These are phyloP conservation scores for Dacryopinax primogenitus DNA, from an alignment of 768 basidiomycete genomes.

Conservation along the genomic window DNA sequence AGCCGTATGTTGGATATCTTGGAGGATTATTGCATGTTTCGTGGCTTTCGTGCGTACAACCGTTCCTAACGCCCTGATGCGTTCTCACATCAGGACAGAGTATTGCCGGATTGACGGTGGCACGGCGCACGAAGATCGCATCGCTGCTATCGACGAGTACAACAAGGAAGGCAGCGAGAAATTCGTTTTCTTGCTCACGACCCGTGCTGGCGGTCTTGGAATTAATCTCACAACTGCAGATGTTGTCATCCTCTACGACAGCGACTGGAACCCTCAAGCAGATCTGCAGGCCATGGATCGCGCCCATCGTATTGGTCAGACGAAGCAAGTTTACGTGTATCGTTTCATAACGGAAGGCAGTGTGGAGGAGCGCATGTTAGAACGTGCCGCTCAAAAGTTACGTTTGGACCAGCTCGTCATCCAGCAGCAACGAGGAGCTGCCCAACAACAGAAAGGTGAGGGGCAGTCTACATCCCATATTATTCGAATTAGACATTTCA, in stretches of 20 bases:
- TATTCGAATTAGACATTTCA: conserved; percentile 2
- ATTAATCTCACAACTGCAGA: conserved; percentile 95
- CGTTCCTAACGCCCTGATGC: conserved; percentile 11
- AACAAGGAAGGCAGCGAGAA: conserved; percentile 89
- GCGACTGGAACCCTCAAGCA: conserved; percentile 99
- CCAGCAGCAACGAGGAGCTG: conserved; percentile 73
- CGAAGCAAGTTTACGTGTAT: conserved; percentile 94
- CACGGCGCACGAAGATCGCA: conserved; percentile 94
- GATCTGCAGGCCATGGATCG: conserved; percentile 99
- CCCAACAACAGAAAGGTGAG: conserved; percentile 57
- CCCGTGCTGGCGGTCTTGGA: conserved; percentile 90
- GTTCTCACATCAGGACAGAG: conserved; percentile 34
- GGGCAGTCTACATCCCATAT: neutral
- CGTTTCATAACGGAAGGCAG: conserved; percentile 92
- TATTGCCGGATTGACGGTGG: conserved; percentile 95
- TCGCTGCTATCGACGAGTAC: conserved; percentile 91
- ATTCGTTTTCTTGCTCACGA: conserved; percentile 92
- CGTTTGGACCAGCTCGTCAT: conserved; percentile 92
- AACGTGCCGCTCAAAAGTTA: conserved; percentile 89
- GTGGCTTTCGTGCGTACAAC: conserved; percentile 56
- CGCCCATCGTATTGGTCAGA: conserved; percentile 92
- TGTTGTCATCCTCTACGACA: conserved; percentile 89
- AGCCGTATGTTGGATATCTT: conserved; percentile 95
- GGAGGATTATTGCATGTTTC: conserved; percentile 92
- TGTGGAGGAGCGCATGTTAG: conserved; percentile 90